These are phyloP conservation scores for Xylaria palmicola DNA, from an alignment of 495 filamentous ascomycete genomes.

Conservation along the genomic window DNA sequence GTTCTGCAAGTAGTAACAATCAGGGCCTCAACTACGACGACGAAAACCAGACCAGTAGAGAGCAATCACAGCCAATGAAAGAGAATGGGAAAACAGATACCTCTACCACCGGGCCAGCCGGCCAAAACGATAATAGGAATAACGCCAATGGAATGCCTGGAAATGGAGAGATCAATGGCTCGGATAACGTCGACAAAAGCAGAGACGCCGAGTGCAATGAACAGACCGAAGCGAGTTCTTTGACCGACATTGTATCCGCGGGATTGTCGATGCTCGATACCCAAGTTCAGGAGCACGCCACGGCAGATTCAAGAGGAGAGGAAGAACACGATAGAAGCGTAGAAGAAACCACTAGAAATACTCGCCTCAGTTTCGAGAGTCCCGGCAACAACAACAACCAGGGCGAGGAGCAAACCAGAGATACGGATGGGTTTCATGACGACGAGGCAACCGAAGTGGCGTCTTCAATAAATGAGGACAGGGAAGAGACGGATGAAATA, in stretches of 20 bases:
- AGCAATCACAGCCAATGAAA: not conserved
- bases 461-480: not conserved
- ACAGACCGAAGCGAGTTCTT: not conserved
- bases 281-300: not conserved
- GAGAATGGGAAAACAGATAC: not conserved
- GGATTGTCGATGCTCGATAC: not conserved
- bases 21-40: conserved; percentile 29
- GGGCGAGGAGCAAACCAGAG: not conserved
- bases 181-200: not conserved
- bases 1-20: conserved; percentile 22
- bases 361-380: not conserved
- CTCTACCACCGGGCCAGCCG: not conserved
- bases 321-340: not conserved
- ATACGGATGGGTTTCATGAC: not conserved
- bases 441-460: conserved; percentile 5
- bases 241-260: not conserved
- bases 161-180: not conserved
- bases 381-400: not conserved
- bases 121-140: not conserved
- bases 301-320: not conserved
- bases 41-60: conserved; percentile 12
- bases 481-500: conserved; percentile 2
- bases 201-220: not conserved
- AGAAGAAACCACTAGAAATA: not conserved
- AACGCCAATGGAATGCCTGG: not conserved